Base-by-base conservation (phyloP, 2,329 filamentous ascomycete genomes). In the Trichoderma sp. region DNA sequence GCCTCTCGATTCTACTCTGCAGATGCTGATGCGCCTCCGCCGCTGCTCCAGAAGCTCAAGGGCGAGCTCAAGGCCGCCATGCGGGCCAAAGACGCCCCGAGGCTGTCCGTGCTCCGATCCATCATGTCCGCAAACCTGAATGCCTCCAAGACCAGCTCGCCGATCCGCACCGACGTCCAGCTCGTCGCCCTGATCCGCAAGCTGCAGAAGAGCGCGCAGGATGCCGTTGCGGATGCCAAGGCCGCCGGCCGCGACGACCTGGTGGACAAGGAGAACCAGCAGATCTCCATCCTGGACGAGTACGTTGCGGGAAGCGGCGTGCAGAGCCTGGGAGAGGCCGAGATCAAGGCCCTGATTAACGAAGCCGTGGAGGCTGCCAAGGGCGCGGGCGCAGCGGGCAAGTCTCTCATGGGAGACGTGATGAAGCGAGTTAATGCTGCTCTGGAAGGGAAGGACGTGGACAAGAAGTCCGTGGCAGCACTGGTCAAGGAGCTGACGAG, bases 81-180 rank as follows among this genome's bases (percentile, higher is more conserved):
- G 89, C 85, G 85, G 70, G 83, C 84, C 73, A 91, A 90, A 78
- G 88, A 91, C 76, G 80, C 83, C 31, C 82, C 87, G 31, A 88
- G 90, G 2, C 87, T 94, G 31, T 82, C 86, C 49, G 91, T 92
- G 47, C 85, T 95, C 60, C 90, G 92, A 73, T 79, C 85, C 52
- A 81, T 94, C 71, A 85, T 94, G 72, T 84, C 91, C 37, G 87
- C 91, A 71, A 88, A 91, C 71, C 89, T 90, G 74, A 94, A 94
- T 79, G 89, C 91, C 40, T 90, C 89, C 77, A 94, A 94, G 81
- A 93, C 91, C 16, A 76, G 85, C 49, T 83, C 82, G 49, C 92
- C 92, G n/a, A 87, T 94, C 75, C 83, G 82, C 67, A 92, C 88
- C 27, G 91, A 95, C 78, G 84, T 86, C 72, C 87, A 91, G 75